These are phyloP conservation scores for Vaccinium macrocarpon DNA, from an alignment of 148 eudicot genomes.

Conservation along the genomic window DNA sequence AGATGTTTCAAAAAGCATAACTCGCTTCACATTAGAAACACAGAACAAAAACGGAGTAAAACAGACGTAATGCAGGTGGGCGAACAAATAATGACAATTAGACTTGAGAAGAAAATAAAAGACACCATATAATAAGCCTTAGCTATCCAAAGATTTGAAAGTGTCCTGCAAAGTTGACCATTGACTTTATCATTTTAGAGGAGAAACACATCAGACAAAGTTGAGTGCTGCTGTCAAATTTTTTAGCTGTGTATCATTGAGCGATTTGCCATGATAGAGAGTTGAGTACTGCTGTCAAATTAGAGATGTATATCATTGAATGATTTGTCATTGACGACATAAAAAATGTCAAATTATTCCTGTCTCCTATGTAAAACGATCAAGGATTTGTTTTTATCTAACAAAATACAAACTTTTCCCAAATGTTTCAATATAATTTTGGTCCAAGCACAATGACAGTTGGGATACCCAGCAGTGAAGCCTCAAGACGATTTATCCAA, in stretches of 20 bases:
- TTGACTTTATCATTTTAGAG: too few relatives aligned
- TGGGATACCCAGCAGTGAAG: neutral
- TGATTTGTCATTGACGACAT: neutral
- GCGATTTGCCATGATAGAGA: neutral
- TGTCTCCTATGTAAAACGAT: neutral
- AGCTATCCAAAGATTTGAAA: neutral
- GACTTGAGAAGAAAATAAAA: neutral
- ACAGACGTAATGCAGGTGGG: neutral
- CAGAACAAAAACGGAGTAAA: neutral
- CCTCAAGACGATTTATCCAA: neutral
- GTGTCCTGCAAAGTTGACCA: neutral
- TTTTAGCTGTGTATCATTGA: neutral
- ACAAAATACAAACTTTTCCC: neutral
- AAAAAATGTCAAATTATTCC: neutral
- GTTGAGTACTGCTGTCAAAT: too few relatives aligned
- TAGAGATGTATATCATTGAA: neutral
- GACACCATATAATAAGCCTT: neutral
- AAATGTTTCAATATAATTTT: neutral
- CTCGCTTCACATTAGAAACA: neutral
- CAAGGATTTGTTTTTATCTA: neutral
- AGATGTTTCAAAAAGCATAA: neutral
- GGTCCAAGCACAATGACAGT: neutral
- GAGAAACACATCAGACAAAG: neutral
- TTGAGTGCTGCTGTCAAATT: neutral
- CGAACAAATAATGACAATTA: neutral